Evolutionary conservation across 805 yeast genomes (phyloP).

Genomic region (Ogataea ganodermae): DNA sequence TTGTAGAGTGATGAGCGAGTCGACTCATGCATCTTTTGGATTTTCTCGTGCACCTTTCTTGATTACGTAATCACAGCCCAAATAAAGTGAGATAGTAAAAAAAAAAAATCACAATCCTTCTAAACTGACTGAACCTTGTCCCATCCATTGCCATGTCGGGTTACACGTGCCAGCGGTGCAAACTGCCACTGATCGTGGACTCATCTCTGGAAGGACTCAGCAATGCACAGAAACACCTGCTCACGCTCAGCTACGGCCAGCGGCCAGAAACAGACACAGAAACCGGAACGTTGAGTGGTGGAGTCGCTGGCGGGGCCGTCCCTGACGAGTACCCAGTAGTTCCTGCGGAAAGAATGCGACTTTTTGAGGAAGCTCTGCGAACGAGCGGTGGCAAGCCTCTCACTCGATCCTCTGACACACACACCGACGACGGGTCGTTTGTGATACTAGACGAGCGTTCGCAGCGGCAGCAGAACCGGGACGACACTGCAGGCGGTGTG

Average conservation of each 20-base stretch:
- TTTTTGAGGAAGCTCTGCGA: constrained; percentile 36
- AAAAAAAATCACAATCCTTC: neutral
- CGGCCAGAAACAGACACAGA: constrained; percentile 20
- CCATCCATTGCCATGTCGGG: constrained; percentile 22
- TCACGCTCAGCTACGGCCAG: constrained; percentile 39
- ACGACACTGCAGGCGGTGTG: neutral
- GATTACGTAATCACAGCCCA: constrained; percentile 1
- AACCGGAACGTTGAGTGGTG: constrained; percentile 30
- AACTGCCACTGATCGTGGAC: constrained; percentile 57
- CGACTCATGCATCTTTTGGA: too few relatives aligned
- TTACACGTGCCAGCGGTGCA: constrained; percentile 61
- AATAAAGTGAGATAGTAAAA: neutral
- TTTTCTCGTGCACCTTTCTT: neutral
- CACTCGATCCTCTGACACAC: constrained; percentile 13
- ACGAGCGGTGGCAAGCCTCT: constrained; percentile 29
- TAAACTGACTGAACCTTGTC: neutral
- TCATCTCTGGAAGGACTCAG: constrained; percentile 53
- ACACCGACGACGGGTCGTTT: constrained; percentile 33
- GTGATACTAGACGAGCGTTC: constrained; percentile 28
- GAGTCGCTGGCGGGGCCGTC: constrained; percentile 11
- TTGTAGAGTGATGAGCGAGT: too few relatives aligned
- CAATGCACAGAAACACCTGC: constrained; percentile 55
- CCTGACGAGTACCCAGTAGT: constrained; percentile 34
- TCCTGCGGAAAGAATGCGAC: constrained; percentile 41
- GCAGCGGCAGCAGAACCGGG: constrained; percentile 13